phyloP scores from a whole-genome alignment of 495 filamentous ascomycete species.

The Friedmanniomyces endolithicus region DNA sequence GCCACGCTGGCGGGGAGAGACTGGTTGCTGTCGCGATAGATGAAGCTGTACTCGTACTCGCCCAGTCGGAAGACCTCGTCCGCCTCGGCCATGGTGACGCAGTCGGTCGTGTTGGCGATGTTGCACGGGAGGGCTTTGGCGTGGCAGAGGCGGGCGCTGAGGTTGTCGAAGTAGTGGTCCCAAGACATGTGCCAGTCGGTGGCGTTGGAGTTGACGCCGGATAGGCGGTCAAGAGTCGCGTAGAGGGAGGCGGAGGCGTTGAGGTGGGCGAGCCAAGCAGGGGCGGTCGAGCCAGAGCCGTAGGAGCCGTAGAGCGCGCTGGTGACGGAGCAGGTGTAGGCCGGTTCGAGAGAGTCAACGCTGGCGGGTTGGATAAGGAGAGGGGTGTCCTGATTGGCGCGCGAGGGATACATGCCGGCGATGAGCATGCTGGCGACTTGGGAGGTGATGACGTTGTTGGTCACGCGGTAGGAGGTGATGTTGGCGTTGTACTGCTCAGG shows the following conservation, averaged over 20 bases:
- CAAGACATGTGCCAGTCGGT: slow-evolving; percentile 47
- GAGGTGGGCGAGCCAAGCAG: slow-evolving; percentile 47
- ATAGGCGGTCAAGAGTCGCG: slow-evolving; percentile 43
- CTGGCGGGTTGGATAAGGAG: slow-evolving; percentile 39
- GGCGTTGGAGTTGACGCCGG: slow-evolving; percentile 42
- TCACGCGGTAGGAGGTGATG: slow-evolving; percentile 46
- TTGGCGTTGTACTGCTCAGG: slow-evolving; percentile 34
- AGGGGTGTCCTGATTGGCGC: slow-evolving; percentile 22
- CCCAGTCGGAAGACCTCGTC: slow-evolving; percentile 54
- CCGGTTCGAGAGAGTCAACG: slow-evolving; percentile 52
- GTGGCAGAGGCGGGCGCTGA: slow-evolving; percentile 57
- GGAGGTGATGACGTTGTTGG: slow-evolving; percentile 57
- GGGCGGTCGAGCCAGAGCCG: slow-evolving; percentile 32
- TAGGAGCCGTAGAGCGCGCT: slow-evolving; percentile 36
- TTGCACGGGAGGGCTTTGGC: slow-evolving; percentile 50
- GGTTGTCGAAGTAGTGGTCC: slow-evolving; percentile 66
- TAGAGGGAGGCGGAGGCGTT: slow-evolving; percentile 40
- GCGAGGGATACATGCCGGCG: slow-evolving; percentile 42
- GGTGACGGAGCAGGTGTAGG: slow-evolving; percentile 44
- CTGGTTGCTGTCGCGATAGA: slow-evolving; percentile 46
- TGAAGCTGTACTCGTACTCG: slow-evolving; percentile 56
- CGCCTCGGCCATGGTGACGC: slow-evolving; percentile 43
- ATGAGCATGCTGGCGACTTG: slow-evolving; percentile 57
- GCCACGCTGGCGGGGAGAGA: slow-evolving; percentile 44
- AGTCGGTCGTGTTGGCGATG: slow-evolving; percentile 35